Conservation (phyloP, 345 rosid species). For the Turnera subulata region DNA sequence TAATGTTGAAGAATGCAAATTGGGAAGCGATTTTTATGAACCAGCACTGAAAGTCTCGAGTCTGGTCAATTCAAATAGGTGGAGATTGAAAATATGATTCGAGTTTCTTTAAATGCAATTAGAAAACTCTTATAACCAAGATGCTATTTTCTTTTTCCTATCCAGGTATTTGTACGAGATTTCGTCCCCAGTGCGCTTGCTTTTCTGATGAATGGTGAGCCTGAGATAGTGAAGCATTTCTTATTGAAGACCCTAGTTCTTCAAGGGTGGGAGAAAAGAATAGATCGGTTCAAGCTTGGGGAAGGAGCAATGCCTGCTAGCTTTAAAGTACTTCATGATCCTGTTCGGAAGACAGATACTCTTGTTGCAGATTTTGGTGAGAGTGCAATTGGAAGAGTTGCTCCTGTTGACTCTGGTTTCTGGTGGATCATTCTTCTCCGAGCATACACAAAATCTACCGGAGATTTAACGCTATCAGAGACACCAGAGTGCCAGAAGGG, state of each 20-base stretch:
- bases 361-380: conserved; percentile 78
- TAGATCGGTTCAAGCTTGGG: conserved; percentile 74
- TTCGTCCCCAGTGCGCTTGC: conserved; percentile 85
- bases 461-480: conserved; percentile 60
- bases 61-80: no score
- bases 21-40: no score
- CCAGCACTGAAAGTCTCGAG: no score
- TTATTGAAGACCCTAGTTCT: conserved; percentile 61
- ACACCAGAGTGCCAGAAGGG: conserved; percentile 75
- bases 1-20: no score
- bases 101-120: no score
- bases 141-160: neutral
- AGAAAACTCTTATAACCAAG: no score
- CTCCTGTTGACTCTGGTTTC: conserved; percentile 83
- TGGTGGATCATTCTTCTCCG: conserved; percentile 93
- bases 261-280: conserved; percentile 66
- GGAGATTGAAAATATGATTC: no score
- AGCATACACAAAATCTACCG: conserved; percentile 74
- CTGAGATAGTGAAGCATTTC: conserved; percentile 71
- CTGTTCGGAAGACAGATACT: conserved; percentile 52
- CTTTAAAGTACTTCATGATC: conserved; percentile 76
- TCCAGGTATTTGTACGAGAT: conserved; percentile 72
- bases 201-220: conserved; percentile 73
- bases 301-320: conserved; percentile 89
- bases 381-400: conserved; percentile 84